These are phyloP conservation scores for Hyparrhenia diplandra DNA, from an alignment of 176 grass and related monocot species.

Conservation along the genomic window DNA sequence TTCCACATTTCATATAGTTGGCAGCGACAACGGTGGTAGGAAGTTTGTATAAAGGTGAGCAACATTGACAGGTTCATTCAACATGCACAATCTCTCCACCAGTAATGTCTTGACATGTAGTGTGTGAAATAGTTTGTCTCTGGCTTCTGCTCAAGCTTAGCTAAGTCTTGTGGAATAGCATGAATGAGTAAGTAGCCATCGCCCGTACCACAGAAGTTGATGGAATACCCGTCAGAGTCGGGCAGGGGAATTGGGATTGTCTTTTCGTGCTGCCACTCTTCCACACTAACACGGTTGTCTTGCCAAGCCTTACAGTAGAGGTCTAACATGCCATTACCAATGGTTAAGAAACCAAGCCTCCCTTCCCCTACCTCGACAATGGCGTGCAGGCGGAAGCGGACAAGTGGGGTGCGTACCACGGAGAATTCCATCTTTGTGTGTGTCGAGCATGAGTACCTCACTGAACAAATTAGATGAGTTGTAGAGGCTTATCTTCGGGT, in stretches of 20 bases:
- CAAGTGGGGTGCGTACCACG: background rate
- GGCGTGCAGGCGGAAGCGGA: background rate
- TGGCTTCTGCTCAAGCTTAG: background rate
- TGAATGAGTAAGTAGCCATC: background rate
- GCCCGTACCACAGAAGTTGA: background rate
- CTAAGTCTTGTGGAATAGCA: background rate
- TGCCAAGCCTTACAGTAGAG: background rate
- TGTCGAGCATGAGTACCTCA: slow-evolving; percentile 19
- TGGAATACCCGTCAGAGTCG: background rate
- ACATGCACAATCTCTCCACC: background rate
- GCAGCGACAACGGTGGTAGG: background rate
- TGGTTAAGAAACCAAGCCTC: slow-evolving; percentile 5
- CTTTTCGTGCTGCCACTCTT: background rate
- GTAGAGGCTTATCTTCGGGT: background rate
- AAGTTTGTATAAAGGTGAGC: background rate
- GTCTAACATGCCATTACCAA: background rate
- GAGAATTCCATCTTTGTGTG: background rate
- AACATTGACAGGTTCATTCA: background rate
- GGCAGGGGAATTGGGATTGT: background rate
- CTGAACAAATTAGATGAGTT: background rate
- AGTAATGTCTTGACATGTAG: slow-evolving; percentile 11
- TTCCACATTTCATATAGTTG: background rate
- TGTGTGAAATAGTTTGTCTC: background rate
- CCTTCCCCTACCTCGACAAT: slow-evolving; percentile 17
- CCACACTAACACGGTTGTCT: background rate